These are phyloP conservation scores for Teratosphaeria epicoccoides DNA, from an alignment of 2,329 filamentous ascomycete genomes.

Conservation along the genomic window DNA sequence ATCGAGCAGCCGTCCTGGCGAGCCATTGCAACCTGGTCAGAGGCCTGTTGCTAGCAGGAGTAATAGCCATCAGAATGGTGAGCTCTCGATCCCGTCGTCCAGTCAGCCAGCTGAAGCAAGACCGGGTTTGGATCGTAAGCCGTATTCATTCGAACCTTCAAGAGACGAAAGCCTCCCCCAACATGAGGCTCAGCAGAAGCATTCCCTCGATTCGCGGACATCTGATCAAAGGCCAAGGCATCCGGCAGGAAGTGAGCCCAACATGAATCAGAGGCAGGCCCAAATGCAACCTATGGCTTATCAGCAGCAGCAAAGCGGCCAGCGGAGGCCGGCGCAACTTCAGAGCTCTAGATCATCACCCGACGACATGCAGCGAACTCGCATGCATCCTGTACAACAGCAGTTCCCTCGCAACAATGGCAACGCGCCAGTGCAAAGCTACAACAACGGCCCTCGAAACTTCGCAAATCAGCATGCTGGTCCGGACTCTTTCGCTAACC, in stretches of 20 bases:
- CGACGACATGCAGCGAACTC: not conserved
- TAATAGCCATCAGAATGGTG: constrained; percentile 1
- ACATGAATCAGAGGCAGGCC: not conserved
- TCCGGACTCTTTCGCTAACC: not conserved
- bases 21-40: not conserved
- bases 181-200: constrained; percentile 13
- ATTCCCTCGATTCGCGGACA: constrained; percentile 4
- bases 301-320: not conserved
- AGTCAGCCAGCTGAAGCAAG: not conserved
- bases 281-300: not conserved
- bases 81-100: not conserved
- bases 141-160: constrained; percentile 5
- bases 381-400: not conserved
- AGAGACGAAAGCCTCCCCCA: not conserved
- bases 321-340: not conserved
- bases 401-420: not conserved
- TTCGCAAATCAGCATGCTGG: not conserved
- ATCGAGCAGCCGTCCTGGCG: constrained; percentile 2
- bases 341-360: not conserved
- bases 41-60: constrained; percentile 5
- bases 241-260: not conserved
- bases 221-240: constrained; percentile 1
- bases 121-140: constrained; percentile 7
- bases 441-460: not conserved
- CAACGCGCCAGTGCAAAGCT: not conserved